These are phyloP conservation scores for Priceomyces fermenticarens DNA, from an alignment of 805 yeast species.

Conservation along the genomic window DNA sequence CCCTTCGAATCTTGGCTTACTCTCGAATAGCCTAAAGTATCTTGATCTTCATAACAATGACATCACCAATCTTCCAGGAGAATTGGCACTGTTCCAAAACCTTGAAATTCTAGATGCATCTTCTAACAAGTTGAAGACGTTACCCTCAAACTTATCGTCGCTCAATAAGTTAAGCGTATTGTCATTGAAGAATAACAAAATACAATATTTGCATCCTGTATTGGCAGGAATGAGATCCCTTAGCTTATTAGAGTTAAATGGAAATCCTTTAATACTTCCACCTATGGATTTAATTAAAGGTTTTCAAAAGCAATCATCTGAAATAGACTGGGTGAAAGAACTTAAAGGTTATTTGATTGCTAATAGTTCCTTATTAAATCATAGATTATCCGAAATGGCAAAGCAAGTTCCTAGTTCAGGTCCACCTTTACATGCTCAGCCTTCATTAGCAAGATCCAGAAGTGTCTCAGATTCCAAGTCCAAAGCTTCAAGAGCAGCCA, in stretches of 20 bases:
- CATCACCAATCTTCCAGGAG: conserved; percentile 51
- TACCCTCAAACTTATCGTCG: conserved; percentile 34
- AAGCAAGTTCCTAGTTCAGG: conserved; percentile 5
- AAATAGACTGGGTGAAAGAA: conserved; percentile 43
- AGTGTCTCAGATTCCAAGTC: conserved; percentile 38
- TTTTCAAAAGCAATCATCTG: conserved; percentile 36
- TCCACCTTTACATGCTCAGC: conserved; percentile 7
- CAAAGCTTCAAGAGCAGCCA: conserved; percentile 62
- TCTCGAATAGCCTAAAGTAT: conserved; percentile 48
- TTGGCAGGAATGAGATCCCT: conserved; percentile 51
- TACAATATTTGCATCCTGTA: conserved; percentile 52
- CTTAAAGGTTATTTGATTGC: conserved; percentile 37
- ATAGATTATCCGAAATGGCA: conserved; percentile 6
- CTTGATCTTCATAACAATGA: conserved; percentile 65
- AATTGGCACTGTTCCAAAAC: conserved; percentile 32
- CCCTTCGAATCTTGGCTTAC: conserved; percentile 44
- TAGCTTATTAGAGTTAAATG: conserved; percentile 56
- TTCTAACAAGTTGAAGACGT: conserved; percentile 44
- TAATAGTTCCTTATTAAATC: conserved; percentile 23
- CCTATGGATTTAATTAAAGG: conserved; percentile 29
- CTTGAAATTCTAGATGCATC: conserved; percentile 70
- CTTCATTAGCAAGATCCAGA: conserved; percentile 24
- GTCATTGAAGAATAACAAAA: conserved; percentile 57
- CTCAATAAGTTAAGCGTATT: conserved; percentile 52
- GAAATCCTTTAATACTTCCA: conserved; percentile 58